A percentile compares a stretch with the other conserved stretches of the same genome.
These are phyloP conservation scores for Xenoacremonium recifei DNA, from an alignment of 2,329 filamentous ascomycete species.

Conservation along the genomic window DNA sequence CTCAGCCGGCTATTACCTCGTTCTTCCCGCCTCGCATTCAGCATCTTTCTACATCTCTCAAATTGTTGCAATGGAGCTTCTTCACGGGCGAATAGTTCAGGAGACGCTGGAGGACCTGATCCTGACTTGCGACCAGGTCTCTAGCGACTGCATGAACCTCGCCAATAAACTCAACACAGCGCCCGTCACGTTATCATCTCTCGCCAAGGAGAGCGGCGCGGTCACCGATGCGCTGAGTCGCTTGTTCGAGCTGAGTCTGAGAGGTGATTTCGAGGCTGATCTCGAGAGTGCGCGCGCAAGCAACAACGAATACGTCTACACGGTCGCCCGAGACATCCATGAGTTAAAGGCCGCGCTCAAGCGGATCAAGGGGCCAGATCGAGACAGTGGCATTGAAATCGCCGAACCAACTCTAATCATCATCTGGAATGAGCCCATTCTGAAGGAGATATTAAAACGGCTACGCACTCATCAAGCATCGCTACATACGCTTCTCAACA, in stretches of 20 bases:
- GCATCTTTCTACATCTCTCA: slow-evolving; percentile 5
- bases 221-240: slow-evolving; percentile 26
- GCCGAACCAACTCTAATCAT: slow-evolving; percentile 26
- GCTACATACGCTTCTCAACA: slow-evolving; percentile 25
- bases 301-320: slow-evolving; percentile 24
- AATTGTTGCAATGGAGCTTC: slow-evolving; percentile 19
- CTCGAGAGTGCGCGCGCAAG: slow-evolving; percentile 19
- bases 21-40: not conserved
- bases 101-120: slow-evolving; percentile 24
- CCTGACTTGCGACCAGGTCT: slow-evolving; percentile 22
- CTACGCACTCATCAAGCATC: slow-evolving; percentile 26
- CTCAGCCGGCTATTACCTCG: not conserved
- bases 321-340: slow-evolving; percentile 25
- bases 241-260: slow-evolving; percentile 21
- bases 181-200: slow-evolving; percentile 22
- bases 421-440: slow-evolving; percentile 24
- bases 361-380: slow-evolving; percentile 24
- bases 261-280: slow-evolving; percentile 14
- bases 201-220: slow-evolving; percentile 24
- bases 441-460: slow-evolving; percentile 20
- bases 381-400: slow-evolving; percentile 26
- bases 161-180: slow-evolving; percentile 27
- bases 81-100: slow-evolving; percentile 21
- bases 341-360: slow-evolving; percentile 23
- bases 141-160: slow-evolving; percentile 22